Base-by-base conservation (phyloP, 2,329 filamentous ascomycete genomes). In the Pseudocercospora fuligena region DNA sequence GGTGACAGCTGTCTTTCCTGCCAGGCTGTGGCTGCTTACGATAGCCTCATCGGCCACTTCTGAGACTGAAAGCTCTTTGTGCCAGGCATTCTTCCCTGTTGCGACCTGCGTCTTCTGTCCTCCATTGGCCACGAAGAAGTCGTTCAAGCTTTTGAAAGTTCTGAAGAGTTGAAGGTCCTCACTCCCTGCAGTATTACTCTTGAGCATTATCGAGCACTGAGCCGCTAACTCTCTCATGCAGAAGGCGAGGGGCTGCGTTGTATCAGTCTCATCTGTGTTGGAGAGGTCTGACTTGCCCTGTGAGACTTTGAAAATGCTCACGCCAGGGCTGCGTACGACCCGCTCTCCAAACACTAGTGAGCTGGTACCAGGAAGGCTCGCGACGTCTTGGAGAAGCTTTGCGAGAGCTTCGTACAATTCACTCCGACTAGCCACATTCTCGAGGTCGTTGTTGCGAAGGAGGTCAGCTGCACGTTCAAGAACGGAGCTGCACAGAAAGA, bases 391-490 rank as follows among this genome's bases (percentile, higher is more conserved):
- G 1, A 85, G 61, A 63, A 86, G 81, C 19, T 74, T 72, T 7
- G 85, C 68, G 2, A 83, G 68, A 3, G 73, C 73, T 6, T 73
- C 69, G 67, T 85, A 83, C 0, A 84, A 67, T 1, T 64, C 59
- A 25, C 66, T 68, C 21, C 79, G 75, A 60, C 72, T 74, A 0
- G 71, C 73, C 8, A 78, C 72, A 62, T 83, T 78, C 25, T 78
- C 76, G 11, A 82, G 65, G 7, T 79, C 80, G 63, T 82, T 80
- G 67, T 82, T 82, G 7, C 79, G 73, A 6, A 83, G 69, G 2
- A 82, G 72, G 23, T 82, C 77, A 1, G 77, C 77, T n/a, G 75
- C 74, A 36, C 76, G 77, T 36, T 79, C 75, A 7, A 82, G 69
- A 12, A 82, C 63, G 27, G 78, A 77, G 63, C 77, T 79, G 7